Percentiles rank a stretch among this genome's conserved stretches.
Conservation (phyloP, 306 rosid genomes). For the Acacia crassicarpa region DNA sequence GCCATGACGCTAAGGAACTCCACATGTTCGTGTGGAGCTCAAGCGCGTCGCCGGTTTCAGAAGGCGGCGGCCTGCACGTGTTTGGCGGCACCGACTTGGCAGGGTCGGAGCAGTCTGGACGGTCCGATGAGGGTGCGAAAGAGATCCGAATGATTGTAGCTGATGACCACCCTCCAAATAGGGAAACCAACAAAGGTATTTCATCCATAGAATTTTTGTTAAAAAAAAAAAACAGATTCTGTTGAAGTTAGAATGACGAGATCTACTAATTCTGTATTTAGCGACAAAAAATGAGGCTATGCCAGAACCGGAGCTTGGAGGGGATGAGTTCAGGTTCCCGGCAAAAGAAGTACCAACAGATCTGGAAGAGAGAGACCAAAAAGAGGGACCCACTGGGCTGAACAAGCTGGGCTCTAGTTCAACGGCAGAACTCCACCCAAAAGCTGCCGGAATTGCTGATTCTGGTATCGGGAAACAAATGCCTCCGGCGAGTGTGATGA, state of each 20-base stretch:
- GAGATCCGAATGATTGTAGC: slow-evolving; percentile 93
- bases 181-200: slow-evolving; percentile 70
- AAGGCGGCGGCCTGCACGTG: slow-evolving; percentile 71
- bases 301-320: slow-evolving; percentile 47
- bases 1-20: slow-evolving; percentile 82
- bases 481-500: slow-evolving; percentile 99
- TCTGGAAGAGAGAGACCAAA: slow-evolving; percentile 44
- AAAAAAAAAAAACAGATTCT: neutral
- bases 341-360: slow-evolving; percentile 45
- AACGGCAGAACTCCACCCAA: slow-evolving; percentile 76
- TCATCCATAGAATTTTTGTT: neutral
- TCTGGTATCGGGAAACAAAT: slow-evolving; percentile 53
- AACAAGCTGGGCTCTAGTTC: slow-evolving; percentile 79
- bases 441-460: slow-evolving; percentile 33
- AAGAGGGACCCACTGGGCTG: slow-evolving; percentile 55
- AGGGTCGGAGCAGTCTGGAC: slow-evolving; percentile 76
- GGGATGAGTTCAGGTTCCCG: slow-evolving; percentile 59
- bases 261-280: neutral
- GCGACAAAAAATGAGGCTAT: slow-evolving; percentile 32
- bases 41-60: slow-evolving; percentile 78
- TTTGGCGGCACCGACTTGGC: slow-evolving; percentile 67
- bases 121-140: slow-evolving; percentile 89
- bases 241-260: neutral
- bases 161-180: slow-evolving; percentile 75
- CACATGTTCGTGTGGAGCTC: slow-evolving; percentile 99